These are phyloP conservation scores for Venturia pyrina DNA, from an alignment of 2,329 filamentous ascomycete species.

Conservation along the genomic window DNA sequence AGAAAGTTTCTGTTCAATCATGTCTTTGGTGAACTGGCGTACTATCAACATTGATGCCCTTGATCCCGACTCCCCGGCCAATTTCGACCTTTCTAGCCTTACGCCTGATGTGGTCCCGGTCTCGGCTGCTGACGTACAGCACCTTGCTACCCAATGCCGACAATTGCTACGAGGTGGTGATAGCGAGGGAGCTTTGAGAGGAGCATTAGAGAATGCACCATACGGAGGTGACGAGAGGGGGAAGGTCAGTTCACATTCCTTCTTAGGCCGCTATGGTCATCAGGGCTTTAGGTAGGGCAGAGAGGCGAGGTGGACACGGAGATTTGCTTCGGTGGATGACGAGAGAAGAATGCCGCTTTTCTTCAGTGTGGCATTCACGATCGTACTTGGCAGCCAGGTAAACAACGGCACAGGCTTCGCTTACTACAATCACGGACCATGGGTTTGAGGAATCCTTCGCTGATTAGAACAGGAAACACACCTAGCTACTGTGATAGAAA, in stretches of 20 bases:
- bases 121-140: slow-evolving; percentile 67
- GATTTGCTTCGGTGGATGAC: neutral
- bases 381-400: neutral
- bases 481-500: slow-evolving; percentile 79
- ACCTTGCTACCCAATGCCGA: slow-evolving; percentile 68
- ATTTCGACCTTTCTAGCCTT: slow-evolving; percentile 83
- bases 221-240: slow-evolving; percentile 48
- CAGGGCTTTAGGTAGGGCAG: neutral
- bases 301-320: neutral
- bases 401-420: neutral
- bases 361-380: neutral
- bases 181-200: slow-evolving; percentile 72
- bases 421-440: neutral
- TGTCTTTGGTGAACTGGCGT: slow-evolving; percentile 54
- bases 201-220: slow-evolving; percentile 76
- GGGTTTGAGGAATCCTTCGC: neutral
- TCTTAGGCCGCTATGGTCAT: slow-evolving; percentile 12
- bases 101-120: slow-evolving; percentile 66
- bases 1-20: slow-evolving; percentile 15
- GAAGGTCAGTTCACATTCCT: slow-evolving; percentile 33
- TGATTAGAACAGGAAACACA: slow-evolving; percentile 59
- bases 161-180: slow-evolving; percentile 83
- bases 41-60: slow-evolving; percentile 92
- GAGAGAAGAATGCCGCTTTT: neutral
- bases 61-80: slow-evolving; percentile 78